Evolutionary conservation across 148 eudicot species (phyloP), one percentile per base, ranked within the genome.

Genomic region (Cornus controversa): DNA sequence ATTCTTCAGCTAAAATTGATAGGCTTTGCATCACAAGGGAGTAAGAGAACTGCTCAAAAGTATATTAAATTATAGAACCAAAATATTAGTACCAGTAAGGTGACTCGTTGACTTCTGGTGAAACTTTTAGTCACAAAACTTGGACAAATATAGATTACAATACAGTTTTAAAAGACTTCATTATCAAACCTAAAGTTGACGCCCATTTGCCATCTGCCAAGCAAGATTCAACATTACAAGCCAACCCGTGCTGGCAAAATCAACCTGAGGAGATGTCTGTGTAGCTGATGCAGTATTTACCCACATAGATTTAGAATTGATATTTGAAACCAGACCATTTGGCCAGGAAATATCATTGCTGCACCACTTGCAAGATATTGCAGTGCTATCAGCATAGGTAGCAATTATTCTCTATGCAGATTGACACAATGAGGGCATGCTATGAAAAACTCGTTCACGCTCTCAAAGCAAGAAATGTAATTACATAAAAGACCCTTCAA

Each of bases 171-270:
- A 26, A 26, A 27, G 20, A 71, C 15, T 10, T 45, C 63, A 71
- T 47, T 24, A 34, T 50, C 22, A 9, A 8, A 14, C 45, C 70
- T 31, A 42, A 75, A 26, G 27, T 66, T 29, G 70, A 36, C 20
- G 24, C 77, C 28, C 37, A 75, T 27, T 75, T 42, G 70, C 62
- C 53, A 65, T 34, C 71, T 16, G 70, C 57, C 23, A 9, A 20
- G 24, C 64, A 60, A 20, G 25, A 60, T 22, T 60, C 64, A 60
- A 18, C 64, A 20, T 15, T 22, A 60, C 63, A 60, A 22, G 57
- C 64, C 70, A 75, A 58, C 20, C 18, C 45, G 70, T 8, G 45
- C 28, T 27, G 50, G 78, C 27, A 37, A 37, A 65, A 25, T 14
- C 76, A 36, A 63, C 54, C 24, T 16, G 9, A 23, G 58, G 25